Percentiles rank a stretch among this genome's conserved stretches.
Conservation (phyloP, 768 basidiomycete species). For the Polyporus arcularius region DNA sequence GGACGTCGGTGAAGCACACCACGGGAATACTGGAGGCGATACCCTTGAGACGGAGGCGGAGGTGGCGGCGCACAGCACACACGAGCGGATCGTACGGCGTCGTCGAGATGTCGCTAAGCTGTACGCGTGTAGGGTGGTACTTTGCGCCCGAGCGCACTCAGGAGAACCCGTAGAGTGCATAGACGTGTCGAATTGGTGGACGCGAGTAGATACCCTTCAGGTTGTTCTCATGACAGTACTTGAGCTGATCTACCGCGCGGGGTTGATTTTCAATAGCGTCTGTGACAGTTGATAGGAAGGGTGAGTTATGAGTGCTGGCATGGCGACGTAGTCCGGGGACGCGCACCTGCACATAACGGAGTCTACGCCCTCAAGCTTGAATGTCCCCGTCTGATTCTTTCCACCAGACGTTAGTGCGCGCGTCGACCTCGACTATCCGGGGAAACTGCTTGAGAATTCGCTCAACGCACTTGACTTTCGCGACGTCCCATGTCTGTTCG, state of each 20-base stretch:
- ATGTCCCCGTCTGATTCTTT: constrained; percentile 76
- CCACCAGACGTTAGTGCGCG: constrained; percentile 81
- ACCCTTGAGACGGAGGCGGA: constrained; percentile 61
- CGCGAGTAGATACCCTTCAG: constrained; percentile 59
- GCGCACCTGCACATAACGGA: constrained; percentile 79
- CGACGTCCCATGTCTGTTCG: constrained; percentile 97
- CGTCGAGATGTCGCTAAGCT: constrained; percentile 87
- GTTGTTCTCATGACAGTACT: constrained; percentile 77
- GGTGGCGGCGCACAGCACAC: constrained; percentile 71
- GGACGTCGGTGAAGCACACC: constrained; percentile 95
- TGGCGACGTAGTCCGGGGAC: background rate
- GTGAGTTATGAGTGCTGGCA: background rate
- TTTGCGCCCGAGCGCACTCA: constrained; percentile 96
- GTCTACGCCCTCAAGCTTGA: constrained; percentile 79
- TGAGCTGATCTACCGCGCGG: constrained; percentile 92
- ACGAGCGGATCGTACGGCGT: constrained; percentile 96
- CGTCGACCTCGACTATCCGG: constrained; percentile 86
- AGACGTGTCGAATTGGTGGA: background rate
- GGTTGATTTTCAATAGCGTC: constrained; percentile 98
- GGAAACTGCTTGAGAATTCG: constrained; percentile 69
- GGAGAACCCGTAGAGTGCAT: constrained; percentile 71
- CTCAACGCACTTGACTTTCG: constrained; percentile 84
- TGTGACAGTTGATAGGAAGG: constrained; percentile 21
- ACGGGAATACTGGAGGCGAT: constrained; percentile 74
- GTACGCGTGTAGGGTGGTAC: too few species aligned